Conservation (phyloP, 83 land plant genomes). For the Picea abies region DNA sequence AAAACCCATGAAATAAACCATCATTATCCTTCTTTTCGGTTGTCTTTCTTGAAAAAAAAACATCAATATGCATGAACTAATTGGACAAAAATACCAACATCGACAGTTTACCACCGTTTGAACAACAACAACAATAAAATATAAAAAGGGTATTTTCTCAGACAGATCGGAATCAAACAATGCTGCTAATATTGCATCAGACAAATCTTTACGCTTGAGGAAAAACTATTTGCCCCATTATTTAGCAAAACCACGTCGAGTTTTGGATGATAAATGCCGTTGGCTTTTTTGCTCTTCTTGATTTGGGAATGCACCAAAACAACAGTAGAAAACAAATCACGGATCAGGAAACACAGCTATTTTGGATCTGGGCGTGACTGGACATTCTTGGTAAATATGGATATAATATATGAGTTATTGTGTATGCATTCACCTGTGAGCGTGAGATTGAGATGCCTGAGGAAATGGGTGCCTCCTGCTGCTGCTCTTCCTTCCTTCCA, state of each 20-base stretch:
- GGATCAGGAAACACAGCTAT: not conserved
- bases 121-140: not conserved
- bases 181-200: not conserved
- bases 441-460: not conserved
- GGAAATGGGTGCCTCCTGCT: not conserved
- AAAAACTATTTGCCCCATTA: not conserved
- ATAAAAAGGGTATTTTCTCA: not conserved
- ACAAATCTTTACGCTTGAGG: not conserved
- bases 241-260: not conserved
- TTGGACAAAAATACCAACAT: not conserved
- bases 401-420: not conserved
- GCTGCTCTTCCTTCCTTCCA: not conserved
- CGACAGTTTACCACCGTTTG: not conserved
- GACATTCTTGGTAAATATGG: not conserved
- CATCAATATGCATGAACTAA: not conserved
- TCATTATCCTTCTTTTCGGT: not conserved
- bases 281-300: not conserved
- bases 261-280: not conserved
- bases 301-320: not conserved
- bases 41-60: not conserved
- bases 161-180: not conserved
- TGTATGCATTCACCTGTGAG: not conserved
- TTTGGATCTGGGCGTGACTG: conserved; percentile 9
- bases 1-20: not conserved
- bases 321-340: not conserved